These are phyloP conservation scores for Calonectria leucothoes DNA, from an alignment of 2,329 filamentous ascomycete genomes.

Conservation along the genomic window DNA sequence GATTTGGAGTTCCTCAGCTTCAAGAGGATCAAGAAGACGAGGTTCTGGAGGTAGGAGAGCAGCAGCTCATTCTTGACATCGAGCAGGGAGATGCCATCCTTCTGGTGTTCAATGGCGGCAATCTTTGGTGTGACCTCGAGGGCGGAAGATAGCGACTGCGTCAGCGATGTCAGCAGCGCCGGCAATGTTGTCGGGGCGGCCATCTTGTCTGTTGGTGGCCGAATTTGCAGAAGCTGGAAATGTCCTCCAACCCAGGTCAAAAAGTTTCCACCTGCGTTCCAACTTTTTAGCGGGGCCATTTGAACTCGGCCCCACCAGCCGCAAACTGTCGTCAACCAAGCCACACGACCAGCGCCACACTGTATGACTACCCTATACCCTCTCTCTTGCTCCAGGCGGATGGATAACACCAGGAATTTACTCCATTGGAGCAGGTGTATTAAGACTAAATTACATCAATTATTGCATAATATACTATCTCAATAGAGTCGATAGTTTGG, in stretches of 20 bases:
- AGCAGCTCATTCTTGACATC: constrained; percentile 98
- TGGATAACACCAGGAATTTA: too few species aligned
- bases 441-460: too few species aligned
- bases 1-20: constrained; percentile 74
- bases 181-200: constrained; percentile 62
- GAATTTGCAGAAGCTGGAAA: constrained; percentile 28
- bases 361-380: not conserved
- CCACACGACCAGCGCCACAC: not conserved
- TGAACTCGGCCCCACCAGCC: constrained; percentile 1
- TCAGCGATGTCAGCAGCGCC: constrained; percentile 64
- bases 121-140: constrained; percentile 75
- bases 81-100: constrained; percentile 91
- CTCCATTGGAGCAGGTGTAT: too few species aligned
- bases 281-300: constrained; percentile 47
- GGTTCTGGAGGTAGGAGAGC: constrained; percentile 93
- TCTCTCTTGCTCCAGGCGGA: not conserved
- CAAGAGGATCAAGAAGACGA: constrained; percentile 87
- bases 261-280: constrained; percentile 38
- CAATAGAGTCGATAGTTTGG: too few species aligned
- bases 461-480: too few species aligned
- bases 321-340: not conserved
- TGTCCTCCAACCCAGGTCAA: constrained; percentile 24
- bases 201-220: constrained; percentile 50
- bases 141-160: constrained; percentile 70
- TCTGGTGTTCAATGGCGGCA: constrained; percentile 74